These are phyloP conservation scores for Lolium rigidum DNA, from an alignment of 176 grass and related monocot species.

Conservation along the genomic window DNA sequence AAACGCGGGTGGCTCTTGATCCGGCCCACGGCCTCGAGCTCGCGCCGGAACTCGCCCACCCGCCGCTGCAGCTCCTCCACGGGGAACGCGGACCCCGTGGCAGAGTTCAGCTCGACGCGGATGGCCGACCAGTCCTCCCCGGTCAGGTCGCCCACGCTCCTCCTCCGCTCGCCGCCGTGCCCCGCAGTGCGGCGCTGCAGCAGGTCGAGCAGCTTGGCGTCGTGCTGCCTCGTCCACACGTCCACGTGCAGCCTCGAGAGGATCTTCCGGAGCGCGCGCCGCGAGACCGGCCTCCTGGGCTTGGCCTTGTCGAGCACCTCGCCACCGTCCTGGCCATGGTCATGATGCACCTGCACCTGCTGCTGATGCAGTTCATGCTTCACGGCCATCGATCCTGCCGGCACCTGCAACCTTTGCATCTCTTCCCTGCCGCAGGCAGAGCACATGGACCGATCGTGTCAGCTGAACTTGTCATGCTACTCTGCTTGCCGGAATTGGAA, in stretches of 20 bases:
- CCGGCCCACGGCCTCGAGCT: slow-evolving; percentile 36
- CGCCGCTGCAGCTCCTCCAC: slow-evolving; percentile 47
- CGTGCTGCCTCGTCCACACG: slow-evolving; percentile 51
- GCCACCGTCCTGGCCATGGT: not conserved
- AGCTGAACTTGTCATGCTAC: not conserved
- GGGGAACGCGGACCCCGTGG: slow-evolving; percentile 38
- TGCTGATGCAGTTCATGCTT: slow-evolving; percentile 13
- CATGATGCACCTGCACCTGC: not conserved
- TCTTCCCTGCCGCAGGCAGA: slow-evolving; percentile 19
- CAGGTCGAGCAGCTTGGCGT: slow-evolving; percentile 50
- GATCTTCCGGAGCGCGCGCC: slow-evolving; percentile 50
- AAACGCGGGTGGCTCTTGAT: slow-evolving; percentile 41
- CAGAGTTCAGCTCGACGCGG: slow-evolving; percentile 43
- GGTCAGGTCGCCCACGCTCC: slow-evolving; percentile 31
- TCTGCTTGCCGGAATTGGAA: not conserved
- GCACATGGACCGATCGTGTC: not conserved
- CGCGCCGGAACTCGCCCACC: slow-evolving; percentile 37
- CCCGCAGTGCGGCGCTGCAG: not conserved
- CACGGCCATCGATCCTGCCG: not conserved
- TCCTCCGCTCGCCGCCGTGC: not conserved
- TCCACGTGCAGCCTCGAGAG: slow-evolving; percentile 49
- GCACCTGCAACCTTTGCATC: slow-evolving; percentile 1
- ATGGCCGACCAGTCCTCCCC: slow-evolving; percentile 40
- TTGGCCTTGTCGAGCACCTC: not conserved
- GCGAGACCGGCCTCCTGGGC: slow-evolving; percentile 40